Evolutionary conservation across 768 basidiomycete genomes (phyloP).

Genomic region (Leucogyrophana mollusca): DNA sequence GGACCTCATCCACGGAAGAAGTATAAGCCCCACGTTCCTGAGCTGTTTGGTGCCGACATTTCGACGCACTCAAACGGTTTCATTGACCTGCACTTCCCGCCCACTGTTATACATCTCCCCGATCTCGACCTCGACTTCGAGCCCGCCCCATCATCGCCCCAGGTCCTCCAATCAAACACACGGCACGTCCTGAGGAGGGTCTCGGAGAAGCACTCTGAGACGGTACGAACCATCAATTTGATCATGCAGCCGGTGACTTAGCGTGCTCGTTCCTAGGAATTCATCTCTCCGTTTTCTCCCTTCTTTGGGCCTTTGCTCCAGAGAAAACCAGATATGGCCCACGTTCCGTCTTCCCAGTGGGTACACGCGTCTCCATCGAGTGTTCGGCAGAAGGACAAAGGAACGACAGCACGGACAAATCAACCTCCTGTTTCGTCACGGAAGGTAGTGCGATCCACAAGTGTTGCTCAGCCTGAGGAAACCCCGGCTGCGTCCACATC

Average conservation of each 20-base stretch:
- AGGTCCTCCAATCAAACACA: constrained; percentile 16
- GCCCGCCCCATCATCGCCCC: constrained; percentile 12
- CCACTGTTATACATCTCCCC: constrained; percentile 11
- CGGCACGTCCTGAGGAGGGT: constrained; percentile 4
- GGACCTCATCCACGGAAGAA: neutral
- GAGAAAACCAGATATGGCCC: neutral
- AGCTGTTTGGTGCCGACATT: neutral
- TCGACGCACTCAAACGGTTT: neutral
- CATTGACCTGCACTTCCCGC: constrained; percentile 12
- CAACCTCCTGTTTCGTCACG: too few species aligned
- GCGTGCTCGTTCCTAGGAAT: too few species aligned
- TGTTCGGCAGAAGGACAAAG: neutral
- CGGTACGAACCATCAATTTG: too few species aligned
- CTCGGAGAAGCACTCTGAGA: too few species aligned
- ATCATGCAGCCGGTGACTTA: too few species aligned
- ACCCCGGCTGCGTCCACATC: too few species aligned
- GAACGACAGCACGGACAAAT: neutral
- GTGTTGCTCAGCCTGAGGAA: too few species aligned
- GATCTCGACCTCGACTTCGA: constrained; percentile 16
- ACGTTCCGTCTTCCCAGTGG: neutral
- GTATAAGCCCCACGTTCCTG: neutral
- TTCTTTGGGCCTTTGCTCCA: neutral
- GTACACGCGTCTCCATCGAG: neutral
- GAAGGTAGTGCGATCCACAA: too few species aligned
- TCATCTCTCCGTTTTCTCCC: neutral